These are phyloP conservation scores for Stipa capillata DNA, from an alignment of 176 grass and related monocot species.

Conservation along the genomic window DNA sequence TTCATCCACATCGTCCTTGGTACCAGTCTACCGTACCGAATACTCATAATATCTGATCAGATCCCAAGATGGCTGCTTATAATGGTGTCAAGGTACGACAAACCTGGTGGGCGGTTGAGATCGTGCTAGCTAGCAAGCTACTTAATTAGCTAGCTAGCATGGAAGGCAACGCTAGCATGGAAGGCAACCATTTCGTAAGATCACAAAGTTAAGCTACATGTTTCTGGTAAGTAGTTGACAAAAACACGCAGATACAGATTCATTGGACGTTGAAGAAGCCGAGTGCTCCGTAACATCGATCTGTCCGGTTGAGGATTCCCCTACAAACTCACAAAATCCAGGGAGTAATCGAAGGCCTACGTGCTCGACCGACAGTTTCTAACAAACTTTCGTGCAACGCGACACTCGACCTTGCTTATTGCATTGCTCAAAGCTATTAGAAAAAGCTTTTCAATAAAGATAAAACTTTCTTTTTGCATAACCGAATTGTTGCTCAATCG, in stretches of 20 bases:
- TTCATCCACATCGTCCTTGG: no score
- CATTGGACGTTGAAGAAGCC: conserved; percentile 31
- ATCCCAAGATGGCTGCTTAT: no score
- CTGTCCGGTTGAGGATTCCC: conserved; percentile 9
- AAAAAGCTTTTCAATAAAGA: conserved; percentile 2
- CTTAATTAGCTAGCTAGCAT: not conserved
- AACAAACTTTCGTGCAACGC: conserved; percentile 1
- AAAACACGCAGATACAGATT: not conserved
- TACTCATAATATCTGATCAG: no score
- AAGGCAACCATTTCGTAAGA: conserved; percentile 24
- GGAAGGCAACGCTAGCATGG: not conserved
- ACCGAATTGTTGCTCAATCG: no score
- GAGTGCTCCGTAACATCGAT: conserved; percentile 5
- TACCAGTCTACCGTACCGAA: no score
- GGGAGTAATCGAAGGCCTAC: conserved; percentile 16
- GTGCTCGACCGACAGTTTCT: conserved; percentile 5
- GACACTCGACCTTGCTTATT: not conserved
- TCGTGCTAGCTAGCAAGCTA: conserved; percentile 15
- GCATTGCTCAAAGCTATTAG: not conserved
- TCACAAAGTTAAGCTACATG: conserved; percentile 21
- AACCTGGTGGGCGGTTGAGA: conserved; percentile 10
- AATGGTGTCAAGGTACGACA: not conserved
- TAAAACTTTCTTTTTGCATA: not conserved
- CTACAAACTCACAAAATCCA: not conserved
- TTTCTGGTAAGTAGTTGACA: not conserved